Evolutionary conservation across 2,329 filamentous ascomycete genomes (phyloP), one percentile per base, ranked within the genome.

Genomic region (Cladobotryum protrusum): DNA sequence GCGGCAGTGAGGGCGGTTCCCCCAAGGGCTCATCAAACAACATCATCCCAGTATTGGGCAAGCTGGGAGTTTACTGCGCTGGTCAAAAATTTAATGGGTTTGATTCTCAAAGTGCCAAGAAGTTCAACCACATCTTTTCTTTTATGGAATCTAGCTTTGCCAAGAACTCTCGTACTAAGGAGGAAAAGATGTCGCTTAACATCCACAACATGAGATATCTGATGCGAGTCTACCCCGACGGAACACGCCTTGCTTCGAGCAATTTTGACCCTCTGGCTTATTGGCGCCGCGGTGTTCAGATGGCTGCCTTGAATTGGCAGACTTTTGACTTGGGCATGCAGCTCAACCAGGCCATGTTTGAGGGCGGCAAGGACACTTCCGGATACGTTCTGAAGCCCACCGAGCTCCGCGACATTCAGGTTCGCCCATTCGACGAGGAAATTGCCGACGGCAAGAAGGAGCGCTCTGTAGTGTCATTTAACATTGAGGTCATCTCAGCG

Each of bases 221-320:
- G 62, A 96, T 96, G 81, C 86, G 93, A 40, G 90, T 97, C 9
- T 99, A 99, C 63, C 93, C 93, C 6, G 87, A 89, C 48, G 85
- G 82, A 35, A 84, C 82, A 59, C 86, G 93, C 24, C 76, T 97
- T 50, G 83, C 82, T 33, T 97, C 93, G 1, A 89, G 86, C 59
- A 99, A 99, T 70, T 97, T 96, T 62, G 90, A 96, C 61, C 93
- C 93, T 1, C 79, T 96, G 56, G 84, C 86, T 54, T 95, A 93
- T 65, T 99, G 93, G 93, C 85, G 92, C 46, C 85, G 89, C 40
- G 93, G 93, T 32, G 93, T 96, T 15, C 93, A 99, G 69, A 97
- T 99, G 92, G 90, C 87, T 13, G 93, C 93, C 0, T 76, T 97
- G 55, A 99, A 99, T 70, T 97, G 93, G 92, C 93, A 99, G 70